A percentile compares a stretch with the other conserved stretches of the same genome.
Conservation (phyloP, 139 green algal genomes). For the Coelastrella sp. region DNA sequence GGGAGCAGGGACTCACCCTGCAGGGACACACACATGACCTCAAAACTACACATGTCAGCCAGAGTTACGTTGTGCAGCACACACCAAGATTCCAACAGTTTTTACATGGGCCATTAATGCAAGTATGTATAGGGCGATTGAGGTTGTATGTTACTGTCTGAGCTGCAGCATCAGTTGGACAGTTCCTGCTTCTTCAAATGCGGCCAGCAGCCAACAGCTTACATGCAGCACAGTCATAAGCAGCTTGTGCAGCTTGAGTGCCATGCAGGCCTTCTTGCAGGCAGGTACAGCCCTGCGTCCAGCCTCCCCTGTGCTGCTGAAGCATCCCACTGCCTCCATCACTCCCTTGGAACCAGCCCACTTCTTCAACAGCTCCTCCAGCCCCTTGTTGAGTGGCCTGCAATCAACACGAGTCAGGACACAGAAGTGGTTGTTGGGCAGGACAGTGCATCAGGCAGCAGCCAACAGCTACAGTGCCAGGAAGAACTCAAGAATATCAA, state of each 20-base stretch:
- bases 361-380: conserved; percentile 57
- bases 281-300: conserved; percentile 1
- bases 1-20: conserved; percentile 56
- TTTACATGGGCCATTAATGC: no score
- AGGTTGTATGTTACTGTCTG: not conserved
- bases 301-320: not conserved
- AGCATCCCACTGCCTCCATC: not conserved
- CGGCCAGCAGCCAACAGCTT: not conserved
- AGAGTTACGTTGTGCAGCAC: no score
- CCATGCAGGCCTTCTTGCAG: conserved; percentile 52
- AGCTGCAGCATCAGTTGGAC: not conserved
- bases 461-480: not conserved
- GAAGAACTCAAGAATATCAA: not conserved
- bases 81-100: no score
- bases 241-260: conserved; percentile 48
- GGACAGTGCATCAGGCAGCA: not conserved
- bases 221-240: conserved; percentile 11
- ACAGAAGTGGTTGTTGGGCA: not conserved
- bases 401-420: not conserved
- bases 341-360: not conserved
- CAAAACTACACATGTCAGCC: not conserved
- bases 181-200: not conserved
- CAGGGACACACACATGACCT: not conserved
- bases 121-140: no score
- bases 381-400: conserved; percentile 39